These are phyloP conservation scores for Cunninghamia lanceolata DNA, from an alignment of 75 land plant species.

Conservation along the genomic window DNA sequence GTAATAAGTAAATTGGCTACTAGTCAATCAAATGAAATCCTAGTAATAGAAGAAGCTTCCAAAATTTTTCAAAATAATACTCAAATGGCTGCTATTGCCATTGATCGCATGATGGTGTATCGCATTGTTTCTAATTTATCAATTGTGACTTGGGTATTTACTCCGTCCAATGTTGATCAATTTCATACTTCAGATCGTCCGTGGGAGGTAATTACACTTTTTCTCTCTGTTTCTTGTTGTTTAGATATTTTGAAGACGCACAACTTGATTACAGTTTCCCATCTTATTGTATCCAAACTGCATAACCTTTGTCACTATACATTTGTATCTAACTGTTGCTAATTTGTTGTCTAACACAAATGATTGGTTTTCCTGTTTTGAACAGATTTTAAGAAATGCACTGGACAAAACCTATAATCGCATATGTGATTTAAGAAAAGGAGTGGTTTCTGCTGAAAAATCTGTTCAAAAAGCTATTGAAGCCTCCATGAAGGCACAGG, in stretches of 20 bases:
- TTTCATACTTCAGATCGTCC: conserved; percentile 79
- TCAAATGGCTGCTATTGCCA: conserved; percentile 88
- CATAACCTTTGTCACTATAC: background rate
- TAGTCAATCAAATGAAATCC: conserved; percentile 61
- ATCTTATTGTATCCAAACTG: background rate
- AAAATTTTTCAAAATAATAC: conserved; percentile 76
- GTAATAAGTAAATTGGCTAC: conserved; percentile 66
- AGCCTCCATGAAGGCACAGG: conserved; percentile 50
- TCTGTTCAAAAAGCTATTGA: conserved; percentile 43
- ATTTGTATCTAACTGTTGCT: background rate
- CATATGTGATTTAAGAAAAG: conserved; percentile 74
- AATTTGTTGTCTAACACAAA: background rate
- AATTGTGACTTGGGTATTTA: conserved; percentile 85
- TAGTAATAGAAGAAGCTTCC: conserved; percentile 65
- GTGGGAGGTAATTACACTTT: conserved; percentile 73
- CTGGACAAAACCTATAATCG: conserved; percentile 84
- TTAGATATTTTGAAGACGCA: background rate
- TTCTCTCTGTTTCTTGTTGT: background rate
- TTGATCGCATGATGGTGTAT: conserved; percentile 99
- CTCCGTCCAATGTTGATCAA: conserved; percentile 54
- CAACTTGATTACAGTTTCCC: background rate
- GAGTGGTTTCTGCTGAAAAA: conserved; percentile 50
- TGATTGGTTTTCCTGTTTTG: background rate
- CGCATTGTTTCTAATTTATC: conserved; percentile 88
- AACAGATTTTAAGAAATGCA: conserved; percentile 79